A percentile compares a stretch with the other conserved stretches of the same genome.
Evolutionary conservation across 2,329 filamentous ascomycete species (phyloP).

Genomic region (Colletotrichum aenigma): DNA sequence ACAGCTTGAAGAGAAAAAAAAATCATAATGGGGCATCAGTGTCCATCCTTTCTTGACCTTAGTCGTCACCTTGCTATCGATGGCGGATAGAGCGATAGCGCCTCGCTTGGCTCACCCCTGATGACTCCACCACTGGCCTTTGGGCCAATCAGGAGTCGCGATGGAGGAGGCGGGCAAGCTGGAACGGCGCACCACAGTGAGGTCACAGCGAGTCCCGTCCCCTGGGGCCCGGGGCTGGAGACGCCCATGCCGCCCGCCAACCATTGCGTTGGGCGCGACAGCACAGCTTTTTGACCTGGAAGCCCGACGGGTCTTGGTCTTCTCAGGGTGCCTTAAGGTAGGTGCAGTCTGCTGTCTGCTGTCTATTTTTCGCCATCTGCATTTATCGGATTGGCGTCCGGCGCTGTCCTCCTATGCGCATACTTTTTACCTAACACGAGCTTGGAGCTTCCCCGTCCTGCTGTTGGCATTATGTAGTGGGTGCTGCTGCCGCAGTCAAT

Average conservation of each 20-base stretch:
- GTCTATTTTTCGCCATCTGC: neutral
- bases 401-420: neutral
- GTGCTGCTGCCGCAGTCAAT: neutral
- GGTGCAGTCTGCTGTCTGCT: neutral
- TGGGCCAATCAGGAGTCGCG: neutral
- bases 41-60: conserved; percentile 19
- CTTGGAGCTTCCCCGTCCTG: neutral
- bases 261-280: conserved; percentile 1
- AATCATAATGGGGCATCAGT: conserved; percentile 18
- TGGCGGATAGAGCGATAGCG: conserved; percentile 22
- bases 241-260: conserved; percentile 4
- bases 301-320: neutral
- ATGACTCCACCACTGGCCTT: neutral
- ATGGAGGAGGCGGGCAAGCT: neutral
- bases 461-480: neutral
- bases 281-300: neutral
- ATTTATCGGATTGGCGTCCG: neutral
- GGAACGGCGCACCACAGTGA: conserved; percentile 18
- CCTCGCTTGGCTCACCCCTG: conserved; percentile 21
- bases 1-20: conserved; percentile 20
- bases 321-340: neutral
- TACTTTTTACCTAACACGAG: conserved; percentile 3
- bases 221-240: conserved; percentile 3
- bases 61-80: conserved; percentile 21
- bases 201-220: conserved; percentile 9